Evolutionary conservation across 768 basidiomycete genomes (phyloP).

Genomic region (Leccinum rimulosum): DNA sequence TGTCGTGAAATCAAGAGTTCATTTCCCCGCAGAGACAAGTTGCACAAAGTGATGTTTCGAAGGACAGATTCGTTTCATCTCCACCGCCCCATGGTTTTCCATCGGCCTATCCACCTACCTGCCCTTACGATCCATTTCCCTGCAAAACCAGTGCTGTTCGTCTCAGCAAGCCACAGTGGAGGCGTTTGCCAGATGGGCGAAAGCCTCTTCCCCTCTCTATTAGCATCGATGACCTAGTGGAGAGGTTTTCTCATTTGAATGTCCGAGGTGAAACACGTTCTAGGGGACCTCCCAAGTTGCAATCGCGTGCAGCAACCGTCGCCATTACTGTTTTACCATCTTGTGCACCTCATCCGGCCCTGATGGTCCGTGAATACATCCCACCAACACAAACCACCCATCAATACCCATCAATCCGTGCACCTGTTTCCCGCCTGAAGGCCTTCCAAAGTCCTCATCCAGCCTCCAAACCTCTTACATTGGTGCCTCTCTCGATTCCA

Average conservation of each 20-base stretch:
- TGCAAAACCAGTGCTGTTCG: slow-evolving; percentile 3
- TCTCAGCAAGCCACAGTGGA: slow-evolving; percentile 10
- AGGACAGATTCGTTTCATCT: background rate
- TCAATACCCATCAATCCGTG: background rate
- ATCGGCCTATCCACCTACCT: slow-evolving; percentile 11
- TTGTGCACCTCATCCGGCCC: slow-evolving; percentile 18
- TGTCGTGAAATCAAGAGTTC: background rate
- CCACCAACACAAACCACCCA: background rate
- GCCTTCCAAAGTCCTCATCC: slow-evolving; percentile 3
- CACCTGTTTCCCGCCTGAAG: background rate
- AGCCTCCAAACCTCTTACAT: slow-evolving; percentile 3
- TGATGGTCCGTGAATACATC: background rate
- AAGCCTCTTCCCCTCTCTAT: background rate
- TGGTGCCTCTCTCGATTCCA: slow-evolving; percentile 3
- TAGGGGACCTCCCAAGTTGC: background rate
- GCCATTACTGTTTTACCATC: slow-evolving; percentile 17
- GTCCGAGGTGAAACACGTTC: slow-evolving; percentile 9
- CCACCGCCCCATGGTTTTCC: slow-evolving; percentile 20
- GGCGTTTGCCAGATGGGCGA: background rate
- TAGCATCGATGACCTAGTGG: slow-evolving; percentile 5
- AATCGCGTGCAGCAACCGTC: slow-evolving; percentile 12
- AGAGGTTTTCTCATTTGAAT: slow-evolving; percentile 16
- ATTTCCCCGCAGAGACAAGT: background rate
- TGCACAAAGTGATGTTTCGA: fast-evolving
- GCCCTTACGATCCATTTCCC: slow-evolving; percentile 19